phyloP scores from a whole-genome alignment of 2,329 filamentous ascomycete species.

The Aspergillus sp. region DNA sequence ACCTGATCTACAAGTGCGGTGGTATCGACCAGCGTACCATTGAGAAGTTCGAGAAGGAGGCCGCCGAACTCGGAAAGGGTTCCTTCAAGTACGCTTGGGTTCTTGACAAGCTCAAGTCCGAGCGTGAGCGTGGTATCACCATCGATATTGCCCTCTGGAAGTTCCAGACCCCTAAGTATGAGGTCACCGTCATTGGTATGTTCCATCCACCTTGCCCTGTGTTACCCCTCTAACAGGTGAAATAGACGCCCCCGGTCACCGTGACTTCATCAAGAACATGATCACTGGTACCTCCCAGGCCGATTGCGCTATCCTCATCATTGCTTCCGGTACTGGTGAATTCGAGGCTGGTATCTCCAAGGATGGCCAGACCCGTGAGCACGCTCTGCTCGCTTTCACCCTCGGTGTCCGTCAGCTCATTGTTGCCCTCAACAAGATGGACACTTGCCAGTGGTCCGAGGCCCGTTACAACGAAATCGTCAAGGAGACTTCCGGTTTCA shows the following conservation, averaged over 20 bases:
- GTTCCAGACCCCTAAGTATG: slow-evolving; percentile 98
- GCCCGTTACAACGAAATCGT: slow-evolving; percentile 97
- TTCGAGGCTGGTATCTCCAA: slow-evolving; percentile 99
- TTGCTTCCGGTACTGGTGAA: slow-evolving; percentile 99
- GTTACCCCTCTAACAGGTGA: slow-evolving; percentile 23
- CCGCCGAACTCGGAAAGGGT: slow-evolving; percentile 98
- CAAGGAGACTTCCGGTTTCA: slow-evolving; percentile 99
- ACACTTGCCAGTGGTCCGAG: slow-evolving; percentile 99
- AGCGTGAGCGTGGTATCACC: slow-evolving; percentile 99
- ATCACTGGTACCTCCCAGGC: slow-evolving; percentile 99
- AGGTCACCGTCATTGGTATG: slow-evolving; percentile 95
- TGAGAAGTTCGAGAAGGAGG: slow-evolving; percentile 99
- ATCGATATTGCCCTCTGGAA: slow-evolving; percentile 99
- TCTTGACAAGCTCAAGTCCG: slow-evolving; percentile 99
- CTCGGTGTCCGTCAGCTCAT: slow-evolving; percentile 99
- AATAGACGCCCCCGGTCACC: slow-evolving; percentile 93
- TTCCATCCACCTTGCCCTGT: slow-evolving; percentile 21
- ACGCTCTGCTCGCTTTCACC: slow-evolving; percentile 99
- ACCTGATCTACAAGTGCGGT: slow-evolving; percentile 99
- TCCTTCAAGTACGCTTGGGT: slow-evolving; percentile 99
- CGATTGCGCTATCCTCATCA: slow-evolving; percentile 99
- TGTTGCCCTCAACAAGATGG: slow-evolving; percentile 99
- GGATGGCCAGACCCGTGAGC: slow-evolving; percentile 99
- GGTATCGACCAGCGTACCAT: slow-evolving; percentile 99
- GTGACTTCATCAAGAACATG: slow-evolving; percentile 99